Base-by-base conservation (phyloP, 441 rosid genomes). In the Brassica balearica region DNA sequence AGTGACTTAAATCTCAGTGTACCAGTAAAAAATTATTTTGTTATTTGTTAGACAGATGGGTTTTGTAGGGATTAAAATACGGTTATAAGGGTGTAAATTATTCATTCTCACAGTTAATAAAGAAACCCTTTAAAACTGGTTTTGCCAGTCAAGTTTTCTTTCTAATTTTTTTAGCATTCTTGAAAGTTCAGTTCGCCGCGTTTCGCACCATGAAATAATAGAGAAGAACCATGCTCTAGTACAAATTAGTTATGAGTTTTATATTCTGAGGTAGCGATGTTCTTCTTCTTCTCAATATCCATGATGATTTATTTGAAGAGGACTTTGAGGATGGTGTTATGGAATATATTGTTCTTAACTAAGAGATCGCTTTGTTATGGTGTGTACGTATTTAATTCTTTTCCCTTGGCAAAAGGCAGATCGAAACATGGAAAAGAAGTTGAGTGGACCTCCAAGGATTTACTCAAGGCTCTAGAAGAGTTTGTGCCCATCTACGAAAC, bases 371-470 rank as follows among this genome's bases (percentile, higher is more conserved):
- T 53, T 76, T 83, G 80, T 85, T 82, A 84, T 67, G 5, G 58
- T 80, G 46, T 73, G 74, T 56, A 58, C 82, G 86, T 74, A 75
- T 86, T 89, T 86, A 85, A 88, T 87, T 89, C 27, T 75, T 82
- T 64, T 85, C 89, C 90, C 82, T 88, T 89, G 92, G 87, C 87
- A 88, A 93, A 92, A 91, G 99, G 98, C 98, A 96, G 99, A 94
- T 90, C 97, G 92, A 96, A 90, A 96, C 95, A 87, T 80, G 98
- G 97, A 76, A 92, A 91, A 83, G 88, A 85, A 65, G 97, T 96
- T 71, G 91, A 89, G 74, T 96, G 99, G 99, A 92, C 97, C 64
- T 77, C 90, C 84, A 94, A 96, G 82, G 98, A 96, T 85, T 83
- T 96, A 77, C 81, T 88, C 79, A 92, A 90, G 82, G 98, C 86